Evolutionary conservation across 805 yeast species (phyloP), one percentile per base, ranked within the genome.

Genomic region (Saccharomycopsis sp.): DNA sequence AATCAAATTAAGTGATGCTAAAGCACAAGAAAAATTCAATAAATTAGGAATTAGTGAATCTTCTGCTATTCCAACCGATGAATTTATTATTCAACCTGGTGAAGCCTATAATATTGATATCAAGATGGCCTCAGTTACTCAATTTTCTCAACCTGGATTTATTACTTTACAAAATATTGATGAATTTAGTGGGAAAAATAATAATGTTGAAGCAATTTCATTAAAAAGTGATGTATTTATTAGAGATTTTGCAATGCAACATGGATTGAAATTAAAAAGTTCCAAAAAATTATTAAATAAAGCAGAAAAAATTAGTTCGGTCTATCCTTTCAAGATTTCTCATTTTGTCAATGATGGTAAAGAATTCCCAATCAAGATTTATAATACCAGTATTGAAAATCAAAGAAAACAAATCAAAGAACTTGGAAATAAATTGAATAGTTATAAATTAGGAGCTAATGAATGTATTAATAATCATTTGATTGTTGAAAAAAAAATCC

Each of bases 71-170:
- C 88, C 92, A 52, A 72, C 75, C 9, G 83, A 84, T 54, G 85
- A 85, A 34, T 83, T 86, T 51, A 62, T 63, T 32, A 84, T 85
- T 31, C 55, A 60, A 32, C 69, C 86, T 3, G 96, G 95, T 42
- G 96, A 89, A 64, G 94, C 79, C 13, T 92, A 88, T 67, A 62
- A 76, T 47, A 66, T 89, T 47, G 96, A 92, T 60, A 71, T 92
- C 51, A 75, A 72, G 52, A 75, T 89, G 80, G 79, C 85, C 21
- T 77, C 94, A 28, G 57, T 76, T 35, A 56, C 65, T 5, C 74
- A 70, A 25, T 59, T 67, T 42, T 57, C 58, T 14, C 79, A 73
- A 48, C 70, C 73, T 41, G 92, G 94, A 39, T 61, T 83, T 38
- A 64, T 83, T 21, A 78, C 88, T 26, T 64, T 78, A 48, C 79